Conservation (phyloP, 257 asterid genomes). For the Solanum chilense region DNA sequence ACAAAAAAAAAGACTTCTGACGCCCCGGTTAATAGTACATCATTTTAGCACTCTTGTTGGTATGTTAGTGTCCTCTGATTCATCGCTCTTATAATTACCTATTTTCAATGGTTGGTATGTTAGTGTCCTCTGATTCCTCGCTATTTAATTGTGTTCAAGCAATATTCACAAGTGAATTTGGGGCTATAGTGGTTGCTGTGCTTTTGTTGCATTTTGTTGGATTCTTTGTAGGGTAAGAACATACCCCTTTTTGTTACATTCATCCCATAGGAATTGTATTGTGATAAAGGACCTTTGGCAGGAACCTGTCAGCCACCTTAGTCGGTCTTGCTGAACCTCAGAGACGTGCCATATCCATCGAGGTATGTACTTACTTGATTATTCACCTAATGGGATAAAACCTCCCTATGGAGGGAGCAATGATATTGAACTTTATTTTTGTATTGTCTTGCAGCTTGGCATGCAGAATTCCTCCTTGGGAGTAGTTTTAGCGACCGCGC, state of each 20-base stretch:
- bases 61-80: slow-evolving; percentile 38
- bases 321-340: slow-evolving; percentile 78
- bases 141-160: slow-evolving; percentile 26
- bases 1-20: not conserved
- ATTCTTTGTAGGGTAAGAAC: slow-evolving; percentile 75
- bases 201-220: slow-evolving; percentile 72
- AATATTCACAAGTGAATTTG: slow-evolving; percentile 50
- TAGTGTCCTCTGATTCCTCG: slow-evolving; percentile 45
- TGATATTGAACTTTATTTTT: not conserved
- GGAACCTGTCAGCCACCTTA: slow-evolving; percentile 60
- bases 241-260: not conserved
- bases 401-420: not conserved
- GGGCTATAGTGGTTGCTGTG: slow-evolving; percentile 54
- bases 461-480: slow-evolving; percentile 95
- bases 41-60: slow-evolving; percentile 14
- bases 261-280: not conserved
- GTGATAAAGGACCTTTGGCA: slow-evolving; percentile 11
- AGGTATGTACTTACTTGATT: slow-evolving; percentile 23
- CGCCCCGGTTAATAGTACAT: too few relatives aligned
- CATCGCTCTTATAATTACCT: slow-evolving; percentile 8
- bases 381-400: not conserved
- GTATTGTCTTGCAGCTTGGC: slow-evolving; percentile 48
- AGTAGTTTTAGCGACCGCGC: slow-evolving; percentile 80
- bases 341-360: slow-evolving; percentile 81
- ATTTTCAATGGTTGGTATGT: slow-evolving; percentile 20